Evolutionary conservation across 1,139 yeast genomes (phyloP), one percentile per base, ranked within the genome.

Genomic region (Blastobotrys elegans): DNA sequence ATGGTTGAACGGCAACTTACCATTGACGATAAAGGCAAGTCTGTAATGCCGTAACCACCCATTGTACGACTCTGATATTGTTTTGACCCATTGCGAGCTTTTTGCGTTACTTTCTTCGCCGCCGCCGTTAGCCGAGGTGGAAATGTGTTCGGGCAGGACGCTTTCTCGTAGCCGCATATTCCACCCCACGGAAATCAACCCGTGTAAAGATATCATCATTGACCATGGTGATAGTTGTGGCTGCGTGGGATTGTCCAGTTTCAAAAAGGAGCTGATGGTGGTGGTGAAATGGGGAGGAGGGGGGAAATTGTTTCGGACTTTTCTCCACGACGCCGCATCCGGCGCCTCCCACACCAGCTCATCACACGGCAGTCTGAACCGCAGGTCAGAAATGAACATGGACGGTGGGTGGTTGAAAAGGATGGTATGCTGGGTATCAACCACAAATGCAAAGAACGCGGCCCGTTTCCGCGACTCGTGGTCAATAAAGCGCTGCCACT

Each of bases 381-480:
- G 55, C 45, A 58, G 36, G 44, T 58, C 61, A 3, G 61, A 53
- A 10, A 58, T 53, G 47, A 56, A 58, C 48, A 58, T 56, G 4
- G 61, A 54, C 1, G 61, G 60, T 13, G 60, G 59, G 42, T 58
- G 58, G 46, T 56, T 55, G 52, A 58, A 58, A 40, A 58, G 49
- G 6, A 55, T 53, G 14, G 57, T 52, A 40, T 56, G 61, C 47
- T 58, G 61, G 22, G 59, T 54, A 41, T 58, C 61, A 11, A 58
- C 51, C 14, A 57, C 58, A 49, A 58, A 57, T 6, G 61, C 61
- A 43, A 58, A 58, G 39, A 51, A 58, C 2, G 61, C 61, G 14
- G 57, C 51, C 30, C 61, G 50, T 40, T 53, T 57, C 34, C 54
- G 50, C 27, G 56, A 54, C 39, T 58, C 61, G 33, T 52, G 54